Percentiles rank a stretch among this genome's conserved stretches.
phyloP scores from a whole-genome alignment of 345 rosid species.

The Gossypium ekmanianum region DNA sequence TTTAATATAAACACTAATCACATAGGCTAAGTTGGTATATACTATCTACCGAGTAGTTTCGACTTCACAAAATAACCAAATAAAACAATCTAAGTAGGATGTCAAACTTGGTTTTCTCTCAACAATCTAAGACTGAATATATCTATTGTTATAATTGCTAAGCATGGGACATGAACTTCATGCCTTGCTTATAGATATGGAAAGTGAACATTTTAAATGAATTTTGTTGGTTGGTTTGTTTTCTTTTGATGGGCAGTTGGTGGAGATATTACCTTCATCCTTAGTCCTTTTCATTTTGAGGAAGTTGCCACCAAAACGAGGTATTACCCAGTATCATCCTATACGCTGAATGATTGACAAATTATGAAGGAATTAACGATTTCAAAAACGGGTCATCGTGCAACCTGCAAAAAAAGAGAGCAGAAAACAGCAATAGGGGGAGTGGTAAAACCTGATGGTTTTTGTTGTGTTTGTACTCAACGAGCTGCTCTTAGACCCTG shows the following conservation, averaged over 20 bases:
- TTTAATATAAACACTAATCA: neutral
- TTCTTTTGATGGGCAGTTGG: constrained; percentile 50
- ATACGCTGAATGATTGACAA: constrained; percentile 46
- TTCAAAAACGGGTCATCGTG: neutral
- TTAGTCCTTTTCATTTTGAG: constrained; percentile 85
- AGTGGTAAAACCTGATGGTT: neutral
- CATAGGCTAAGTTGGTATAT: neutral
- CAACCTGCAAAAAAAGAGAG: neutral
- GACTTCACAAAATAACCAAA: neutral
- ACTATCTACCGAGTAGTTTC: neutral
- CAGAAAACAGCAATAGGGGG: neutral
- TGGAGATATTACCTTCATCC: constrained; percentile 81
- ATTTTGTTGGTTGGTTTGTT: neutral
- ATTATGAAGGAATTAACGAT: neutral
- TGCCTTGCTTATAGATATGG: no score
- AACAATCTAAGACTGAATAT: neutral
- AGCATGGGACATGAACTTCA: neutral
- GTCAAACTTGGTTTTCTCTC: neutral
- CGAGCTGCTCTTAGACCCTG: neutral
- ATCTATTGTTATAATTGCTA: neutral
- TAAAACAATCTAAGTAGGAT: neutral
- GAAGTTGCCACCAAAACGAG: constrained; percentile 90
- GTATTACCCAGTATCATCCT: constrained; percentile 74
- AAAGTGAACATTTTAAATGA: neutral
- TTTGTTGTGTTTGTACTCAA: constrained; percentile 6